phyloP scores from a whole-genome alignment of 768 basidiomycete genomes.

The Lactarius evosmus region DNA sequence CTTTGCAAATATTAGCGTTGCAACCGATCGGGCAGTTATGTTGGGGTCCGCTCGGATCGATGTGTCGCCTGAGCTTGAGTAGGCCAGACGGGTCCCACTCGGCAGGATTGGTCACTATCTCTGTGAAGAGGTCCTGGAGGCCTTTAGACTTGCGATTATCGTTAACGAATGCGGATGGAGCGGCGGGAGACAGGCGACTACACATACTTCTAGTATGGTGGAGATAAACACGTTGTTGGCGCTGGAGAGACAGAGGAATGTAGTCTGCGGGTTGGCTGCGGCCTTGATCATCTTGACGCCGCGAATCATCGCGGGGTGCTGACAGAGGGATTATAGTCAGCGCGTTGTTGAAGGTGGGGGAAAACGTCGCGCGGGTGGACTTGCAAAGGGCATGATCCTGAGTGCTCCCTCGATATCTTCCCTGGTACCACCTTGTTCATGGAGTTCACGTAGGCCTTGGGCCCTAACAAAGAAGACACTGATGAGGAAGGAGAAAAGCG shows the following conservation, averaged over 20 bases:
- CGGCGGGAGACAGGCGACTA: background rate
- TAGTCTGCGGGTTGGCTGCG: slow-evolving; percentile 57
- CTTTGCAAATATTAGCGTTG: slow-evolving; percentile 98
- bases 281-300: slow-evolving; percentile 77
- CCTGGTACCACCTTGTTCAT: slow-evolving; percentile 62
- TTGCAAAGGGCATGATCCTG: slow-evolving; percentile 80
- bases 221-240: slow-evolving; percentile 89
- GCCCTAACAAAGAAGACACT: slow-evolving; percentile 42
- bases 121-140: slow-evolving; percentile 67
- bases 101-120: slow-evolving; percentile 92
- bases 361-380: slow-evolving; percentile 31
- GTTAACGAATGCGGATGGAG: background rate
- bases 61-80: slow-evolving; percentile 69
- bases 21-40: slow-evolving; percentile 87
- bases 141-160: slow-evolving; percentile 60
- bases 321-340: slow-evolving; percentile 8
- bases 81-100: slow-evolving; percentile 69
- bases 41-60: slow-evolving; percentile 74
- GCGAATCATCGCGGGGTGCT: slow-evolving; percentile 98
- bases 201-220: slow-evolving; percentile 74
- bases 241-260: slow-evolving; percentile 90
- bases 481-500: slow-evolving; percentile 11
- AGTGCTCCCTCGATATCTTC: slow-evolving; percentile 78
- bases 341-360: background rate
- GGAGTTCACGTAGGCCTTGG: slow-evolving; percentile 67